Base-by-base conservation (phyloP, 1,284 basidiomycete species). In the Sanghuangporus weigelae region DNA sequence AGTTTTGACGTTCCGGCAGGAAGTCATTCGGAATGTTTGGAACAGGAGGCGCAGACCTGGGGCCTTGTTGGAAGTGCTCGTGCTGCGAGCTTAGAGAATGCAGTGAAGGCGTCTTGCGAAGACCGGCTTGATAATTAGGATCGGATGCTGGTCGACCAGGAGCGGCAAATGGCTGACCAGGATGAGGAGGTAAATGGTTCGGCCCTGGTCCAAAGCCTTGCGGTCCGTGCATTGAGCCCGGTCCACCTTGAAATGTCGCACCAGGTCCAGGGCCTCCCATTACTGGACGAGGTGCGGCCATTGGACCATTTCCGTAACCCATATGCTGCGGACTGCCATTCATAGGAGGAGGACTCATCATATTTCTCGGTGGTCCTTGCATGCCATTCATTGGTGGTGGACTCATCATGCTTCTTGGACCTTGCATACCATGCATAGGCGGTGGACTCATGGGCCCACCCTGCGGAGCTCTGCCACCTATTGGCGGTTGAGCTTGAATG, bases 101-200 rank as follows among this genome's bases (percentile, higher is more conserved):
- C 31, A 81, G 76, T 4, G 89, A 90, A n/a, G 79, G 73, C 11
- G 81, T 81, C 71, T 86, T 87, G 56, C 80, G 82, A 26, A 89
- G 69, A 16, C 73, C 76, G 21, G 71, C 70, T 49, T 73, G 76
- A 40, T 69, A 72, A 2, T 73, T 68, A 3, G 77, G 75, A 54
- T 79, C 78, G 6, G 78, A 78, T 1, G 76, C 72, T n/a, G 77
- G 73, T n/a, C 75, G 74, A 44, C 62, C 59, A 5, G 64, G 40
- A n/a, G 54, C 49, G 14, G 65, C 44, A 56, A 64, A 62, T n/a
- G 74, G 63, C 42, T 70, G 59, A 59, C 62, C 64, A 54, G 66
- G 63, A 19, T 59, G 62, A 38, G 65, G 61, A 31, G 60, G 61
- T 36, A 65, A 67, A 66, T 66, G 65, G 14, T 62, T 54, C 26